Conservation (phyloP, 1,284 basidiomycete species). For the Anthracocystis setariae region DNA sequence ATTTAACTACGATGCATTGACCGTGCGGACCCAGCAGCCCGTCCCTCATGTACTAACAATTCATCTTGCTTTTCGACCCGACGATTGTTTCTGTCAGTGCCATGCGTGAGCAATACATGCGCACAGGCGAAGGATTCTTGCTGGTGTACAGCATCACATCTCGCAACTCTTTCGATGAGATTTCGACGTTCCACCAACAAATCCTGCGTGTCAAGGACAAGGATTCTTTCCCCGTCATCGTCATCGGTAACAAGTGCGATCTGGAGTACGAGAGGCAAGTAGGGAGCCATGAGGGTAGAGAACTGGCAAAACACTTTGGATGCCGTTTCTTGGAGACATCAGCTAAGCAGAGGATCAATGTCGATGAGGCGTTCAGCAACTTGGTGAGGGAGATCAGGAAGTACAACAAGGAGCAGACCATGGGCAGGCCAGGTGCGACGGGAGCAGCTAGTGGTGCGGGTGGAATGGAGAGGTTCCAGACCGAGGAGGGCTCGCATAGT, state of each 20-base stretch:
- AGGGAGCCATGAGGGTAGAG: constrained; percentile 95
- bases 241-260: constrained; percentile 99
- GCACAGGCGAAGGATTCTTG: constrained; percentile 96
- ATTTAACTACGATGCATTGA: background rate
- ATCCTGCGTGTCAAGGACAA: constrained; percentile 87
- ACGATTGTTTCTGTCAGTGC: constrained; percentile 74
- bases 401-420: constrained; percentile 78
- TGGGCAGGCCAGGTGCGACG: constrained; percentile 60
- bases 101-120: constrained; percentile 98
- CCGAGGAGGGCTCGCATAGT: constrained; percentile 50
- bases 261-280: constrained; percentile 98
- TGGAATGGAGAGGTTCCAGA: constrained; percentile 54
- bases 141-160: constrained; percentile 99
- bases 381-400: constrained; percentile 95
- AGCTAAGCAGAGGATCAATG: constrained; percentile 97
- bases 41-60: background rate
- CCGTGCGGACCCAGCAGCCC: too few species aligned
- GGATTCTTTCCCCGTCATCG: constrained; percentile 94
- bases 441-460: constrained; percentile 50
- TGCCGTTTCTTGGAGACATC: constrained; percentile 99
- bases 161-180: constrained; percentile 95
- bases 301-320: constrained; percentile 93
- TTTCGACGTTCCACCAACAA: constrained; percentile 96
- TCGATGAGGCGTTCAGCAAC: constrained; percentile 97
- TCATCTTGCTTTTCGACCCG: background rate